Evolutionary conservation across 2,329 filamentous ascomycete species (phyloP).

Genomic region (Talaromyces sp.): DNA sequence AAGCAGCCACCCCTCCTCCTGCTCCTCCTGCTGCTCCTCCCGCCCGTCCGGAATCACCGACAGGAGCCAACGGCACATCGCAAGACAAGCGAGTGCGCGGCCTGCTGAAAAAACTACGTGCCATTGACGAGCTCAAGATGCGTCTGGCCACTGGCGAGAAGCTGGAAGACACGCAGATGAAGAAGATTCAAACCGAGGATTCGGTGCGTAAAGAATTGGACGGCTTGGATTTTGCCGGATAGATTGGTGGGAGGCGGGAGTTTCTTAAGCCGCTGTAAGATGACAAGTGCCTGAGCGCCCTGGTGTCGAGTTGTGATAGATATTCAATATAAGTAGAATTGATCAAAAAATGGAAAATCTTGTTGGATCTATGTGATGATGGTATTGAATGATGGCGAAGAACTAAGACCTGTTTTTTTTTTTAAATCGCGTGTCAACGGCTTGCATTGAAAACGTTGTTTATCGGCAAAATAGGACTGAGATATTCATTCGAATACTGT

Average conservation of each 20-base stretch:
- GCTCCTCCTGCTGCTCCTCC: background rate
- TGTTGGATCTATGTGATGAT: background rate
- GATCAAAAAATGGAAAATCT: conserved; percentile 4
- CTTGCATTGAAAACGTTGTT: background rate
- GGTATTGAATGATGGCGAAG: background rate
- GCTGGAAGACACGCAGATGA: conserved; percentile 95
- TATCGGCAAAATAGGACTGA: background rate
- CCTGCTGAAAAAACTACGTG: conserved; percentile 93
- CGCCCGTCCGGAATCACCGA: conserved; percentile 30
- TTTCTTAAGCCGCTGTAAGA: no score
- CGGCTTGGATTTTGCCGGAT: conserved; percentile 48
- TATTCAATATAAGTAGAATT: background rate
- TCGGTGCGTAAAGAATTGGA: conserved; percentile 79
- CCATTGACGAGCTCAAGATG: conserved; percentile 98
- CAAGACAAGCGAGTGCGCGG: conserved; percentile 92
- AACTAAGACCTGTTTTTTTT: no score
- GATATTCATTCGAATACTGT: background rate
- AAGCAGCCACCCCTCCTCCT: conserved; percentile 17
- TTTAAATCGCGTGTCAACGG: no score
- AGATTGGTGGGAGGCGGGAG: conserved; percentile 1
- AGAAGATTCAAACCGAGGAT: conserved; percentile 91
- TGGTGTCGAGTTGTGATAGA: background rate
- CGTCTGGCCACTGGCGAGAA: conserved; percentile 90
- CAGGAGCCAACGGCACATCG: conserved; percentile 53
- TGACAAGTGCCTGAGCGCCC: no score